A percentile compares a stretch with the other conserved stretches of the same genome.
Conservation (phyloP, 2,329 filamentous ascomycete genomes). For the Botrytis sinoallii region DNA sequence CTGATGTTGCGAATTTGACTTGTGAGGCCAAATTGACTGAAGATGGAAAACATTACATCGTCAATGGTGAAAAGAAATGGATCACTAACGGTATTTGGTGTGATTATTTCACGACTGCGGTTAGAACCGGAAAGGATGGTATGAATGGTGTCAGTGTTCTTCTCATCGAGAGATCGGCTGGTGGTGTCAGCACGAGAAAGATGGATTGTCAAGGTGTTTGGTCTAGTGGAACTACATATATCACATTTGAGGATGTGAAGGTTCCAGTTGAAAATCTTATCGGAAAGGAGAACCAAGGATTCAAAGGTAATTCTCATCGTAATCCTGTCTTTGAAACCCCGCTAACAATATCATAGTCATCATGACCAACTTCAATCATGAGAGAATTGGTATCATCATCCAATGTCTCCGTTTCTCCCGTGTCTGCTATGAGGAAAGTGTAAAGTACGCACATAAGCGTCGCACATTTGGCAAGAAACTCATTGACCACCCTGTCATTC, state of each 20-base stretch:
- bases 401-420: conserved; percentile 93
- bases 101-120: conserved; percentile 97
- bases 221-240: conserved; percentile 92
- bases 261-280: conserved; percentile 98
- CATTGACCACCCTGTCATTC: conserved; percentile 95
- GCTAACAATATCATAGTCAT: conserved; percentile 57
- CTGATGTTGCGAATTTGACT: conserved; percentile 90
- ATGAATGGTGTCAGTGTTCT: conserved; percentile 93
- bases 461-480: conserved; percentile 95
- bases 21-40: conserved; percentile 94
- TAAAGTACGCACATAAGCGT: conserved; percentile 97
- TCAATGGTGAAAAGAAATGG: conserved; percentile 99
- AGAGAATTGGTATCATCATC: conserved; percentile 98
- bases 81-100: conserved; percentile 97
- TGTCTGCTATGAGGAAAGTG: conserved; percentile 93
- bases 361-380: conserved; percentile 99
- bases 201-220: conserved; percentile 99
- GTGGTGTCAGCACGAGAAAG: conserved; percentile 84
- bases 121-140: conserved; percentile 80
- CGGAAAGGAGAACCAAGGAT: conserved; percentile 96
- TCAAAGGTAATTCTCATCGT: conserved; percentile 59
- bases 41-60: conserved; percentile 98
- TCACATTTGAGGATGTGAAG: conserved; percentile 98
- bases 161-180: conserved; percentile 80
- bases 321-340: not conserved